Evolutionary conservation across 75 land plant genomes (phyloP).

Genomic region (Azolla pinnata): DNA sequence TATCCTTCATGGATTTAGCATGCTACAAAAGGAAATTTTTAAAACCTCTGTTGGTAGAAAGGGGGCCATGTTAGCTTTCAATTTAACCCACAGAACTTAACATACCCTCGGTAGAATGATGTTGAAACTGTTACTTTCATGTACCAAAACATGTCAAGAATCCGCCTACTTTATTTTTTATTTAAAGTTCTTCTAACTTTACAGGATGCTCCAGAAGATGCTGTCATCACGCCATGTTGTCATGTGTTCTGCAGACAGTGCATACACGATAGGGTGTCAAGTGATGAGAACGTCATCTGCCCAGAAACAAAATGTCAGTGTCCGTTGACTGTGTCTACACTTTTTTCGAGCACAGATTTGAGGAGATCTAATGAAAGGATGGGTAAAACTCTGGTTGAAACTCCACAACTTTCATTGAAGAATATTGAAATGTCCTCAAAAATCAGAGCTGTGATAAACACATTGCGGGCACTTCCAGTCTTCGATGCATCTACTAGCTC

Average conservation of each 20-base stretch:
- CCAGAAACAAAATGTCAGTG: slow-evolving; percentile 57
- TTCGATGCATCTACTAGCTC: slow-evolving; percentile 1
- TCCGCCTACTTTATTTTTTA: too few relatives aligned
- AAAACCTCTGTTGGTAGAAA: too few relatives aligned
- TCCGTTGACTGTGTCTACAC: slow-evolving; percentile 38
- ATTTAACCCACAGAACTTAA: too few relatives aligned
- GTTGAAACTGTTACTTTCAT: too few relatives aligned
- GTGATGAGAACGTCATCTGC: slow-evolving; percentile 56
- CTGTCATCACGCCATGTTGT: slow-evolving; percentile 77
- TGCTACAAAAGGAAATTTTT: too few relatives aligned
- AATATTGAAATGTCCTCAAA: slow-evolving; percentile 59
- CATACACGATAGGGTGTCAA: slow-evolving; percentile 47
- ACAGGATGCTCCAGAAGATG: slow-evolving; percentile 92
- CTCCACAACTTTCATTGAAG: too few relatives aligned
- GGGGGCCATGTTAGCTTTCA: too few relatives aligned
- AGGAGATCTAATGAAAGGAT: not conserved
- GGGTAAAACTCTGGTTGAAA: not conserved
- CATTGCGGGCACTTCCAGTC: slow-evolving; percentile 37
- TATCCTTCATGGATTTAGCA: too few relatives aligned
- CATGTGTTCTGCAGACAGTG: slow-evolving; percentile 98
- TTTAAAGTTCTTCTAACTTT: too few relatives aligned
- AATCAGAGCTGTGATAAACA: slow-evolving; percentile 58
- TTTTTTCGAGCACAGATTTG: slow-evolving; percentile 59
- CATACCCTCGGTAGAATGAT: too few relatives aligned
- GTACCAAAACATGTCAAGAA: too few relatives aligned